phyloP scores from a whole-genome alignment of 352 stramenopile species.

The Phytophthora constricta region DNA sequence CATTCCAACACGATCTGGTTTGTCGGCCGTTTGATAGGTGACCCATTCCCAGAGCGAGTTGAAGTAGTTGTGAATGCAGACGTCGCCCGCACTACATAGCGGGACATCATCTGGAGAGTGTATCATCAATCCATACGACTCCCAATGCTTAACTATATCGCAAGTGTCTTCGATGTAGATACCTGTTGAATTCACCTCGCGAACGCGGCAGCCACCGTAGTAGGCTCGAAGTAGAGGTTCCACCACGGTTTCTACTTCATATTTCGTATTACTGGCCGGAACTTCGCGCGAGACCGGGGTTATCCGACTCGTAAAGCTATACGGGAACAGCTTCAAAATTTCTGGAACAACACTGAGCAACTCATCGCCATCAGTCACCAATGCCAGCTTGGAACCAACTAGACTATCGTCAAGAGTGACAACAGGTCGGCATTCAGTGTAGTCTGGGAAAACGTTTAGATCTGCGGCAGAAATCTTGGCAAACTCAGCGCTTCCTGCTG shows the following conservation, averaged over 20 bases:
- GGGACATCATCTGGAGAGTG: slow-evolving; percentile 32
- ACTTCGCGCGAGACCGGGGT: slow-evolving; percentile 2
- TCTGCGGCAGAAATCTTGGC: slow-evolving; percentile 14
- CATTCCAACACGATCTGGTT: slow-evolving; percentile 21
- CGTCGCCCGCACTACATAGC: slow-evolving; percentile 22
- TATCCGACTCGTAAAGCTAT: slow-evolving; percentile 16
- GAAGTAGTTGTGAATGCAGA: slow-evolving; percentile 36
- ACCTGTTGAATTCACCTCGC: slow-evolving; percentile 22
- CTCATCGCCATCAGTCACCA: slow-evolving; percentile 8
- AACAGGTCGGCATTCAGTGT: slow-evolving; percentile 1
- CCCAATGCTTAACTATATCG: background rate
- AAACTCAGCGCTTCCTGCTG: background rate
- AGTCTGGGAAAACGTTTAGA: slow-evolving; percentile 19
- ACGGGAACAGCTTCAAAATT: slow-evolving; percentile 18
- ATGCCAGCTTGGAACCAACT: slow-evolving; percentile 1
- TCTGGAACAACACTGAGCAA: slow-evolving; percentile 18
- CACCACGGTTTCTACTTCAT: slow-evolving; percentile 1
- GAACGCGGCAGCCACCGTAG: slow-evolving; percentile 29
- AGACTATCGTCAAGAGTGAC: background rate
- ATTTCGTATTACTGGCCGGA: slow-evolving; percentile 5
- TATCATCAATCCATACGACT: slow-evolving; percentile 29
- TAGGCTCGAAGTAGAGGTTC: slow-evolving; percentile 30
- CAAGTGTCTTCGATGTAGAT: slow-evolving; percentile 30
- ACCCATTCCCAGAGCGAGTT: slow-evolving; percentile 36
- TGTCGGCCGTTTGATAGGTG: background rate